Evolutionary conservation across 768 basidiomycete species (phyloP).

Genomic region (Trametes meyenii): DNA sequence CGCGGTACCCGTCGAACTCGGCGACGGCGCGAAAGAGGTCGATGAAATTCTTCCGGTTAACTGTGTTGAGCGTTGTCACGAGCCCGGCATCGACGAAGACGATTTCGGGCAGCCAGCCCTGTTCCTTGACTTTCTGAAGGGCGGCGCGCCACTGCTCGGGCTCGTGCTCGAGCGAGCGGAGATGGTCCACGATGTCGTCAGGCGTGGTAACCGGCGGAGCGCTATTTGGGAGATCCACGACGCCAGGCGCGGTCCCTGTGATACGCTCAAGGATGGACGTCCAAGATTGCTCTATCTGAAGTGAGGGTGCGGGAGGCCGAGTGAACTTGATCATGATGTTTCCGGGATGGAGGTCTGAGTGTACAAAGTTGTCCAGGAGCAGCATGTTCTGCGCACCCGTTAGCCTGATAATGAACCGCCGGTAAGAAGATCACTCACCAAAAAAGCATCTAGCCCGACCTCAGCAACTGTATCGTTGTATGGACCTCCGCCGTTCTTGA

Average conservation of each 20-base stretch:
- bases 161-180: conserved; percentile 61
- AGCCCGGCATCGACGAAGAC: conserved; percentile 97
- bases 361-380: conserved; percentile 95
- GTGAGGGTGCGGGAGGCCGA: conserved; percentile 69
- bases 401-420: conserved; percentile 1
- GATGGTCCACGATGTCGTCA: conserved; percentile 64
- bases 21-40: conserved; percentile 96
- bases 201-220: conserved; percentile 7
- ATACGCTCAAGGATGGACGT: conserved; percentile 45
- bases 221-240: not conserved
- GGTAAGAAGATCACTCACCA: conserved; percentile 54
- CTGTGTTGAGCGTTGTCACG: conserved; percentile 80
- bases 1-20: conserved; percentile 94
- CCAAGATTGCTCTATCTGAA: conserved; percentile 50
- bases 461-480: conserved; percentile 90
- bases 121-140: conserved; percentile 57
- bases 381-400: conserved; percentile 82
- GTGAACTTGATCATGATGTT: conserved; percentile 99
- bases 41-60: conserved; percentile 91
- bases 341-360: conserved; percentile 88
- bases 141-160: conserved; percentile 71
- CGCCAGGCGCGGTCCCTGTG: not conserved
- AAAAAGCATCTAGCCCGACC: conserved; percentile 91
- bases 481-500: conserved; percentile 89
- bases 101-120: conserved; percentile 91